These are phyloP conservation scores for Kwoniella bestiolae DNA, from an alignment of 768 basidiomycete species.

Conservation along the genomic window DNA sequence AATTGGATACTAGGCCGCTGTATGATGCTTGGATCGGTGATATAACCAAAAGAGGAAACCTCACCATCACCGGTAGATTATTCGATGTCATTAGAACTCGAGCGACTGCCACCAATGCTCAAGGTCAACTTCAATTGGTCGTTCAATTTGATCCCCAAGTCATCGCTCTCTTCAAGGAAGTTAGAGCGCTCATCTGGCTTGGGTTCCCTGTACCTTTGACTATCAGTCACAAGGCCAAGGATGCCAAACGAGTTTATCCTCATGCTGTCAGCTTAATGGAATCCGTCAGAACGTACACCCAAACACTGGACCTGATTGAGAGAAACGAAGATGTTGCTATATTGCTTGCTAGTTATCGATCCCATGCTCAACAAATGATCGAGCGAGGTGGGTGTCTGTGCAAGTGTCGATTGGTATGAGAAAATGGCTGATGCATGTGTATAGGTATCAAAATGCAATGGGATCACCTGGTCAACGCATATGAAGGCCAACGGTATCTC, in stretches of 20 bases:
- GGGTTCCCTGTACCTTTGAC: constrained; percentile 94
- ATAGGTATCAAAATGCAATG: constrained; percentile 92
- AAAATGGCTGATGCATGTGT: not conserved
- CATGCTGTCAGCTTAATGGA: constrained; percentile 94
- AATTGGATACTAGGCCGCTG: constrained; percentile 90
- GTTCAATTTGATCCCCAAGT: constrained; percentile 99
- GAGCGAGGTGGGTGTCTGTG: constrained; percentile 67
- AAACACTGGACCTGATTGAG: constrained; percentile 90
- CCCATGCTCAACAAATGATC: constrained; percentile 92
- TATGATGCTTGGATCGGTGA: constrained; percentile 97
- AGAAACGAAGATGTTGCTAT: constrained; percentile 88
- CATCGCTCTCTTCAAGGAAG: constrained; percentile 93
- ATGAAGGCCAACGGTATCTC: constrained; percentile 78
- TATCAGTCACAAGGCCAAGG: constrained; percentile 95
- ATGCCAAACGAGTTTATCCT: constrained; percentile 96
- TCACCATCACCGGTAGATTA: constrained; percentile 75
- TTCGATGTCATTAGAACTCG: constrained; percentile 73
- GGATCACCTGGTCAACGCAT: constrained; percentile 96
- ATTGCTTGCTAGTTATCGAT: constrained; percentile 91
- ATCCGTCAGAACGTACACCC: constrained; percentile 95
- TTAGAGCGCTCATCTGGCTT: constrained; percentile 91
- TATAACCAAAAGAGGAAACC: constrained; percentile 72
- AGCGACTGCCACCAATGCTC: constrained; percentile 47
- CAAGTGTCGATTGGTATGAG: not conserved
- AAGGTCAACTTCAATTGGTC: constrained; percentile 70